A percentile compares a stretch with the other conserved stretches of the same genome.
Evolutionary conservation across 148 eudicot species (phyloP).

Genomic region (Rhododendron henanense): DNA sequence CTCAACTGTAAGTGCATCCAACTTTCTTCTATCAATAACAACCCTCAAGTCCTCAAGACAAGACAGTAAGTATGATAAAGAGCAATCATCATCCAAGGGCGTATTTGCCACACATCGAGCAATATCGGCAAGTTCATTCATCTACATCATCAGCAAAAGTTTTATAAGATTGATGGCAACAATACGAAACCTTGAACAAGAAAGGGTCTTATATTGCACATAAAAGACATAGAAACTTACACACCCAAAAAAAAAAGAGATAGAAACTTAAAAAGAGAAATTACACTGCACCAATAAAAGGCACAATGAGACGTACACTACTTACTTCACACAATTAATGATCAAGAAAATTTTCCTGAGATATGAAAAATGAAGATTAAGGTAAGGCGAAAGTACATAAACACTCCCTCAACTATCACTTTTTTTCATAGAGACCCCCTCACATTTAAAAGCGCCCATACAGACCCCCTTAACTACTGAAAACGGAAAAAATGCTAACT

Average conservation of each 20-base stretch:
- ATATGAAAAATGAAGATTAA: background rate
- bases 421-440: too few species aligned
- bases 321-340: background rate
- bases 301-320: background rate
- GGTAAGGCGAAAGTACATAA: too few species aligned
- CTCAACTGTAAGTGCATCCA: constrained; percentile 88
- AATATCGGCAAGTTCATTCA: constrained; percentile 94
- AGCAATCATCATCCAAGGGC: constrained; percentile 75
- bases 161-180: constrained; percentile 8
- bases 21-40: constrained; percentile 71
- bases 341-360: background rate
- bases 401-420: too few species aligned
- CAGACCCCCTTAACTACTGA: too few species aligned
- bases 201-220: background rate
- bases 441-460: too few species aligned
- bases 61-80: constrained; percentile 66
- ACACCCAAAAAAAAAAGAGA: background rate
- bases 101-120: constrained; percentile 88
- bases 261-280: background rate
- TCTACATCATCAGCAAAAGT: constrained; percentile 47
- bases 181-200: background rate
- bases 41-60: constrained; percentile 89
- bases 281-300: background rate
- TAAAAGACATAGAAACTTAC: background rate
- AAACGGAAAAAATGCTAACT: too few species aligned